Base-by-base conservation (phyloP, 495 filamentous ascomycete species). In the Aspergillus taichungensis region DNA sequence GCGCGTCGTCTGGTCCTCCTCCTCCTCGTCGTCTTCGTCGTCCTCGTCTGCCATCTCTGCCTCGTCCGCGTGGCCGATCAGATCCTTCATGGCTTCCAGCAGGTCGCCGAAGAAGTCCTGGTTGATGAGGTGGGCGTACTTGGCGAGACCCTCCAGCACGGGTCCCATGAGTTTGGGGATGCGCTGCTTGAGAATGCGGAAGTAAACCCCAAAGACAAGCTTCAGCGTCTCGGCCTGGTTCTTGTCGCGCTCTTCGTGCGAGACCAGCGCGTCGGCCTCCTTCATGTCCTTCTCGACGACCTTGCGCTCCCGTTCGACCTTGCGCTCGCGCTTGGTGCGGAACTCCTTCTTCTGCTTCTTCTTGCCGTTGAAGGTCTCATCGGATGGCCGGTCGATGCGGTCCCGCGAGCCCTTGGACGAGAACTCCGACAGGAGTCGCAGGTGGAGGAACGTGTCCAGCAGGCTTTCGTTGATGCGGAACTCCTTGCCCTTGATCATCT, bases 81-180 rank as follows among this genome's bases (percentile, higher is more conserved):
- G 74, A 45, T 96, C 94, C 60, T 92, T 92, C 27, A 98, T 71
- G 6, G 87, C 89, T 57, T 96, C 94, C 13, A 98, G 79, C 31
- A 98, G 69, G 61, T 96, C 92, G 13, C 92, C 92, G 61, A 98
- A 98, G 72, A 97, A 95, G 58, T 97, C 83, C 56, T 96, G 85
- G 68, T 98, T 98, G 71, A 98, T 96, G 12, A 98, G 72, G 59
- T 95, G 92, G 12, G 89, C 82, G 62, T 95, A 97, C 61, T 82
- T 83, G 39, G 90, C 90, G 27, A 98, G 70, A 39, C 92, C 92
- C 62, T 98, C 88, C 5, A 92, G 72, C 0, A 95, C 90, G 30
- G 89, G 88, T 6, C 91, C 92, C 88, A 96, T 96, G 8, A 98
- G 77, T 12, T 77, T 77, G 7, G 79, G 78, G 45, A 64, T 61